Base-by-base conservation (phyloP, 192 early-diverging fungal genomes). In the Coemansia sp. region DNA sequence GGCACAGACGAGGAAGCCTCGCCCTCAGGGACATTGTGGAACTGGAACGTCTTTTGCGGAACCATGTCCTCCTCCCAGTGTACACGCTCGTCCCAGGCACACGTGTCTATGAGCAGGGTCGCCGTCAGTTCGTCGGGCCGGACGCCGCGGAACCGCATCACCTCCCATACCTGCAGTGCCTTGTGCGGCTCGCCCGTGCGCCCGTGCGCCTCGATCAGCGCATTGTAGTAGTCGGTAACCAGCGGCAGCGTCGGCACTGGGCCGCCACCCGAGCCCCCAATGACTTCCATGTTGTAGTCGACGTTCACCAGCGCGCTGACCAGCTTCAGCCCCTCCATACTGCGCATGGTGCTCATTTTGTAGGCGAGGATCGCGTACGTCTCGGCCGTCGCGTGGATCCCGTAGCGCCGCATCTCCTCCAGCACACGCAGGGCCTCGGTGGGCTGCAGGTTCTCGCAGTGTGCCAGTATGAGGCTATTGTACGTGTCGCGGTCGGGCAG, bases 251-350 rank as follows among this genome's bases (percentile, higher is more conserved):
- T 47, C 12, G 16, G 29, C 16, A n/a, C n/a, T n/a, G n/a, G n/a
- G n/a, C n/a, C n/a, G n/a, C n/a, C n/a, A n/a, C n/a, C n/a, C n/a
- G n/a, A n/a, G n/a, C n/a, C n/a, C n/a, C n/a, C n/a, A n/a, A n/a
- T n/a, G n/a, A n/a, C n/a, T n/a, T 27, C 56, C 61, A 72, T 64
- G 20, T 64, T 72, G 61, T 72, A 64, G 54, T 74, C 70, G 32
- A 74, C 70, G 27, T 67, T 44, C 11, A 51, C 64, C 32, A 74
- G 46, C 19, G 58, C 70, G 12, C 34, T 41, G 34, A 74, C 34
- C 6, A 74, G 64, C 50, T 49, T 57, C 28, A 67, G 48, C 2
- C 70, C 70, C 6, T 65, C 70, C 38, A 51, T 44, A 39, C 64
- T 74, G 26, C 70, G 57, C 44, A 67, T 33, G 17, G 28, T 46